Percentiles rank a stretch among this genome's conserved stretches.
Conservation (phyloP, 106 monocot genomes). For the Allium sativum region DNA sequence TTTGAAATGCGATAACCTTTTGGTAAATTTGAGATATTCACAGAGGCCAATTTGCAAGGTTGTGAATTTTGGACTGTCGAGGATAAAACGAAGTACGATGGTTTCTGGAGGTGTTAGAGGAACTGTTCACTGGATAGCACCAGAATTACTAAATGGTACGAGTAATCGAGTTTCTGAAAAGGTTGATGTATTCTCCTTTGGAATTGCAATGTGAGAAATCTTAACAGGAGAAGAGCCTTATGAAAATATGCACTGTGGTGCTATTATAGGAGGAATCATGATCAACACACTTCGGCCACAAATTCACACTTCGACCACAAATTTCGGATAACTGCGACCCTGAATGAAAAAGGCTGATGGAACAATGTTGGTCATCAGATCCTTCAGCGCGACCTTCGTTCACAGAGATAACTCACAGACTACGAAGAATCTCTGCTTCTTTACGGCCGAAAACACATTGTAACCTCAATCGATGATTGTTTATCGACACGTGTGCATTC, state of each 20-base stretch:
- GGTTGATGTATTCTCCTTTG: slow-evolving; percentile 65
- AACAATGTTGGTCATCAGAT: slow-evolving; percentile 76
- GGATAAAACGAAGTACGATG: slow-evolving; percentile 83
- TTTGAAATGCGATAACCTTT: slow-evolving; percentile 89
- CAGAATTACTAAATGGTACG: slow-evolving; percentile 31
- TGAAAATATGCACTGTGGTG: slow-evolving; percentile 64
- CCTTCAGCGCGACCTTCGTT: slow-evolving; percentile 68
- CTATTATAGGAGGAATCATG: slow-evolving; percentile 75
- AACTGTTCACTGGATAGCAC: slow-evolving; percentile 98
- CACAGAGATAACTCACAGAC: slow-evolving; percentile 51
- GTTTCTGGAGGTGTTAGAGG: slow-evolving; percentile 95
- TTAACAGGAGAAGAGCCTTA: slow-evolving; percentile 64
- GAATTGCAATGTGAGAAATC: slow-evolving; percentile 46
- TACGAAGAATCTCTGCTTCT: slow-evolving; percentile 47
- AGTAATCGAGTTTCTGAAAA: slow-evolving; percentile 2
- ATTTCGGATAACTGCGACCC: slow-evolving; percentile 51
- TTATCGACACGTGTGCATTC: slow-evolving; percentile 1
- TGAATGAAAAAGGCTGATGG: slow-evolving; percentile 82
- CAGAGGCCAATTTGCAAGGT: slow-evolving; percentile 98
- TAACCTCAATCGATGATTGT: slow-evolving; percentile 17
- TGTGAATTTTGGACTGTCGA: slow-evolving; percentile 92
- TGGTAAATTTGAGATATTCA: slow-evolving; percentile 85
- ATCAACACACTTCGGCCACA: slow-evolving; percentile 75
- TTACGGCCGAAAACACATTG: slow-evolving; percentile 29
- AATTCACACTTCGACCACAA: too few species aligned